Base-by-base conservation (phyloP, 495 filamentous ascomycete genomes). In the Evansstolkia leycettana region DNA sequence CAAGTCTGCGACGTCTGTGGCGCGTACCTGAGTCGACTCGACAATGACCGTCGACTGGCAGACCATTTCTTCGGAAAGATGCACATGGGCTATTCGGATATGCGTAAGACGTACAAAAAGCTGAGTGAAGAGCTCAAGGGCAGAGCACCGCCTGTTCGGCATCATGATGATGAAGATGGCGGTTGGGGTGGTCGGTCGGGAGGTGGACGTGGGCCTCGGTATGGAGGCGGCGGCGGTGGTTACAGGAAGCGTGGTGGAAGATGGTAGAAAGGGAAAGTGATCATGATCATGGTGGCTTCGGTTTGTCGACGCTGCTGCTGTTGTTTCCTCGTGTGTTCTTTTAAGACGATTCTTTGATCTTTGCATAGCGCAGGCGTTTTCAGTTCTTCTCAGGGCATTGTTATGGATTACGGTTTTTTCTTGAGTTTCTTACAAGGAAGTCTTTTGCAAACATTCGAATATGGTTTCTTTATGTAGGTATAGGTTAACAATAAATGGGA, bases 11-110 rank as follows among this genome's bases (percentile, higher is more conserved):
- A 98, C 57, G 92, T 96, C 1, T 98, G 90, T 60, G 89, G 81
- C 33, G 90, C 90, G 2, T 98, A 98, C 52, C 68, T 98, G 36
- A 80, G 73, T 36, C 60, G 90, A 13, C 73, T 98, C 16, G 90
- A 98, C 52, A 98, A 98, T 49, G 90, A 98, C 51, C 72, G 90
- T 13, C 67, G 90, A 18, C 51, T 98, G 56, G 90, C 90, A 17
- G 90, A 98, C 55, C 90, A 98, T 50, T 98, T 98, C 58, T 96
- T 93, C 55, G 90, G 90, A 19, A 98, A 98, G 67, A 96, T 98
- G 92, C 90, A 98, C 51, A 66, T 98, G 50, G 90, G 90, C 0
- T 98, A 95, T 54, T 89, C 90, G 23, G 83, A 93, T 62, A 98
- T 98, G 90, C 74, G 90, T 42, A 90, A 84, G 67, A 86, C 82